A percentile compares a stretch with the other conserved stretches of the same genome.
Evolutionary conservation across 805 yeast genomes (phyloP).

Genomic region (Lipomyces spencermartinsiae): DNA sequence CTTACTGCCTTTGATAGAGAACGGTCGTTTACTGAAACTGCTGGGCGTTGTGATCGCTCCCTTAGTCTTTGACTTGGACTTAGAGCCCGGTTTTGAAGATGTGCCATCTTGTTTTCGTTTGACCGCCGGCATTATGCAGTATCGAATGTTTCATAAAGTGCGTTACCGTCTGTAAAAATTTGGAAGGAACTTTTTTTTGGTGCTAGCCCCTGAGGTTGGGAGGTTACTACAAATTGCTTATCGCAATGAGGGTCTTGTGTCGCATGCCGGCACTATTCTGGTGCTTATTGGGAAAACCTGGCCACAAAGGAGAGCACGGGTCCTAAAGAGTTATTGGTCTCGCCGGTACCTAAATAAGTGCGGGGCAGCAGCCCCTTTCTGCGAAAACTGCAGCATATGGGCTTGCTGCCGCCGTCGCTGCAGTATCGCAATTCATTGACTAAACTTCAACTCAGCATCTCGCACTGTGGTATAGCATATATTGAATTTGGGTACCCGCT

Average conservation of each 20-base stretch:
- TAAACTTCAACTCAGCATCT: background rate
- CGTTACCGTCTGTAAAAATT: slow-evolving; percentile 8
- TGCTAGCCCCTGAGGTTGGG: slow-evolving; percentile 3
- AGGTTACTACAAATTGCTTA: background rate
- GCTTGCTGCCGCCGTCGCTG: too few species aligned
- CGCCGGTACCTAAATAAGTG: too few species aligned
- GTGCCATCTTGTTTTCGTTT: slow-evolving; percentile 24
- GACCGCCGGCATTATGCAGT: slow-evolving; percentile 23
- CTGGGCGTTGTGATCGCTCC: slow-evolving; percentile 2
- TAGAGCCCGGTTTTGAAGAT: background rate
- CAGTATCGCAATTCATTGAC: too few species aligned
- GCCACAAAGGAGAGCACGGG: too few species aligned
- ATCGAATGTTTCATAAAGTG: background rate
- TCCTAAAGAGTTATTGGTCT: too few species aligned
- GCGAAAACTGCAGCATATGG: too few species aligned
- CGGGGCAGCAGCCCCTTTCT: too few species aligned
- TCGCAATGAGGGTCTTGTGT: background rate
- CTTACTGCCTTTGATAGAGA: slow-evolving; percentile 4
- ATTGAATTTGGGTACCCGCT: background rate
- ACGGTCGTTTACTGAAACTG: slow-evolving; percentile 17
- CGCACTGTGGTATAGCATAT: background rate
- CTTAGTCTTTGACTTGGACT: background rate
- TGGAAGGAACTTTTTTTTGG: background rate
- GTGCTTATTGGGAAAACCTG: too few species aligned
- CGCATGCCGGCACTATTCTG: background rate